A percentile compares a stretch with the other conserved stretches of the same genome.
These are phyloP conservation scores for Berberis thunbergii DNA, from an alignment of 164 flowering plant genomes.

Conservation along the genomic window DNA sequence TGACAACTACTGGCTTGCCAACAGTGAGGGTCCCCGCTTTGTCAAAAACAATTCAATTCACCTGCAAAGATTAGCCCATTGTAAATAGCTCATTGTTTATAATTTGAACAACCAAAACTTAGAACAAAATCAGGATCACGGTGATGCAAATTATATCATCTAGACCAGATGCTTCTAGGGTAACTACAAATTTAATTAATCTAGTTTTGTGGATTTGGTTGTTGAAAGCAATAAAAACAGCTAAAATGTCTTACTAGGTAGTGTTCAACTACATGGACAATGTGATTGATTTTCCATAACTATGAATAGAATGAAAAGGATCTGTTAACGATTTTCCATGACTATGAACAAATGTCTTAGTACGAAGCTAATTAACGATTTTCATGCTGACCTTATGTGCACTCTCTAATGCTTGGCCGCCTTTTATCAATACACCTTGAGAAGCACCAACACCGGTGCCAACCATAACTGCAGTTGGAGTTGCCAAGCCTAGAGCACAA, in stretches of 20 bases:
- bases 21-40: constrained; percentile 90
- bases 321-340: too few relatives aligned
- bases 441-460: constrained; percentile 96
- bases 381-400: constrained; percentile 63
- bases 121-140: too few relatives aligned
- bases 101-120: neutral
- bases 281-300: too few relatives aligned
- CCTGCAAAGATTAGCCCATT: constrained; percentile 30
- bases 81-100: too few relatives aligned
- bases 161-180: too few relatives aligned
- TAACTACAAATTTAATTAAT: too few relatives aligned
- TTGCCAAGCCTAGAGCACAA: constrained; percentile 94
- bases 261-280: too few relatives aligned
- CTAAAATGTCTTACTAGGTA: too few relatives aligned
- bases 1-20: constrained; percentile 80
- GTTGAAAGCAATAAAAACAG: too few relatives aligned
- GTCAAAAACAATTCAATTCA: constrained; percentile 82
- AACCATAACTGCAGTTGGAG: constrained; percentile 98
- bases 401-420: constrained; percentile 86
- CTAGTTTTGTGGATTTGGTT: too few relatives aligned
- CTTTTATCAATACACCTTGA: constrained; percentile 85
- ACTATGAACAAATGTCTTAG: neutral
- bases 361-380: neutral
- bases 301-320: too few relatives aligned
- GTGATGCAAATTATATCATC: too few relatives aligned